A percentile compares a stretch with the other conserved stretches of the same genome.
phyloP scores from a whole-genome alignment of 306 rosid species.

The Rosa persica region DNA sequence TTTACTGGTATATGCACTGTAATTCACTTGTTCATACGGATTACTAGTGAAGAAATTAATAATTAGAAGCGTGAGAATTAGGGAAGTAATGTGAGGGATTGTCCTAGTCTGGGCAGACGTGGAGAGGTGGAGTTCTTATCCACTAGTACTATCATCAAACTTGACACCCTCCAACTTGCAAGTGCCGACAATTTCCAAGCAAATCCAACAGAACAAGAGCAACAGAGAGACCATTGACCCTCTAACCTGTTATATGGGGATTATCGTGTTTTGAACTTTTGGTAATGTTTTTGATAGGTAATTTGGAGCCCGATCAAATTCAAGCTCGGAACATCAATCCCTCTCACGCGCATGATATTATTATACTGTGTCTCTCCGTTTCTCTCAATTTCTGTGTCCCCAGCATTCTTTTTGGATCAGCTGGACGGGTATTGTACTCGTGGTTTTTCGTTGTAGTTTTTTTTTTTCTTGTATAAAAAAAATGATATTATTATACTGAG shows the following conservation, averaged over 20 bases:
- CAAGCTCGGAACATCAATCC: neutral
- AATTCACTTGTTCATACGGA: neutral
- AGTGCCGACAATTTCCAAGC: slow-evolving; percentile 7
- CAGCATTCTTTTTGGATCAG: no score
- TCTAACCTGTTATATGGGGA: neutral
- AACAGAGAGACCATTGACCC: neutral
- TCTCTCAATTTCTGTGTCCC: no score
- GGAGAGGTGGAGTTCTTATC: slow-evolving; percentile 60
- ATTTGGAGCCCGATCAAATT: neutral
- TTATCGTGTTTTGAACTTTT: neutral
- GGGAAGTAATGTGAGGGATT: neutral
- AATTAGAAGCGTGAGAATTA: slow-evolving; percentile 2
- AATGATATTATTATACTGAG: no score
- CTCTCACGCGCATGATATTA: neutral
- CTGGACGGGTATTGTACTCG: no score
- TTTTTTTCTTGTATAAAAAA: no score
- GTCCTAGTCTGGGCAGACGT: slow-evolving; percentile 33
- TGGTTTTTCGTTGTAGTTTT: no score
- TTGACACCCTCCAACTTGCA: slow-evolving; percentile 15
- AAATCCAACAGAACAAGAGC: neutral
- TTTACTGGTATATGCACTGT: neutral
- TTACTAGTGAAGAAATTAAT: neutral
- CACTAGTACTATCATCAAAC: neutral
- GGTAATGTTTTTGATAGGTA: neutral
- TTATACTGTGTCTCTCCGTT: no score